Conservation (phyloP, 257 asterid species). For the Asclepias syriaca region DNA sequence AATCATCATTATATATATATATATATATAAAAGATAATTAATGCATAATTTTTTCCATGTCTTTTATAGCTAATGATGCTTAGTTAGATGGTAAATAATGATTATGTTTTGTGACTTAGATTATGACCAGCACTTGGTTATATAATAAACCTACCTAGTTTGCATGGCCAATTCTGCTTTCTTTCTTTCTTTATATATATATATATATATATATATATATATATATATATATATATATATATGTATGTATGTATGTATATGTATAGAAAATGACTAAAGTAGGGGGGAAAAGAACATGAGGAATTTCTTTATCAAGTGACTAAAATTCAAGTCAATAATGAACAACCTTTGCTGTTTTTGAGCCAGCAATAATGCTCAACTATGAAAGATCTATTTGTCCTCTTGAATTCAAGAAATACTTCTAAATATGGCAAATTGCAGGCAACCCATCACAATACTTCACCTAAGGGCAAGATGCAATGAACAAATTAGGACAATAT, state of each 20-base stretch:
- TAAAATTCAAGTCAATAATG: background rate
- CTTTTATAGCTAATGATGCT: background rate
- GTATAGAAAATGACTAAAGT: too few relatives aligned
- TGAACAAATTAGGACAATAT: too few relatives aligned
- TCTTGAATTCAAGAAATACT: too few relatives aligned
- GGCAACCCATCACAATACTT: too few relatives aligned
- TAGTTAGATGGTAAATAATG: conserved; percentile 2
- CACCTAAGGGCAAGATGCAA: too few relatives aligned
- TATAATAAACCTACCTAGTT: background rate
- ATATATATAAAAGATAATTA: background rate
- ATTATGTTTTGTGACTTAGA: conserved; percentile 11
- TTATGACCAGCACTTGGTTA: background rate
- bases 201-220: too few relatives aligned
- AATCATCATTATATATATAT: background rate
- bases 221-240: too few relatives aligned
- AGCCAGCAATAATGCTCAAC: background rate
- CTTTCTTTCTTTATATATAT: too few relatives aligned
- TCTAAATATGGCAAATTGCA: too few relatives aligned
- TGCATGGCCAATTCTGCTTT: background rate
- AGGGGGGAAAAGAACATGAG: background rate
- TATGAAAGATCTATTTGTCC: too few relatives aligned
- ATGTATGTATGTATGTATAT: too few relatives aligned
- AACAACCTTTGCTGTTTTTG: background rate
- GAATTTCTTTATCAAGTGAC: background rate
- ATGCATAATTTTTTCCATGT: background rate